Percentiles rank a stretch among this genome's conserved stretches.
Conservation (phyloP, 495 filamentous ascomycete genomes). For the Neurospora sublineolata region DNA sequence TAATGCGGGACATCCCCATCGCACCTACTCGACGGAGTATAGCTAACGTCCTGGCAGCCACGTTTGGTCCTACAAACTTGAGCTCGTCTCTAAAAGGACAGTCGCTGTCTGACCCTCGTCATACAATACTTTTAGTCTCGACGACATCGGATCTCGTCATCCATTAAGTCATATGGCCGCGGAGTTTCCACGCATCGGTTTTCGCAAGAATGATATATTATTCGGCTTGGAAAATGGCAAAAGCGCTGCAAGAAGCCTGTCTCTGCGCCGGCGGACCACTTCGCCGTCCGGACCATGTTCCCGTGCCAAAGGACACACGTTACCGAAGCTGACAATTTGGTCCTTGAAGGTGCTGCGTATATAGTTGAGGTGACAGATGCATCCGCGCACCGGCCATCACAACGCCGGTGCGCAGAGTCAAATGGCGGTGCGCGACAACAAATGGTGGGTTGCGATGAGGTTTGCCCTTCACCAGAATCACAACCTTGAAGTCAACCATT, state of each 20-base stretch:
- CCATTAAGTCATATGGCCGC: neutral
- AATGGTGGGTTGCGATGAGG: neutral
- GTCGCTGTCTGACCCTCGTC: too few relatives aligned
- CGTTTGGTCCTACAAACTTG: neutral
- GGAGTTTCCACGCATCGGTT: neutral
- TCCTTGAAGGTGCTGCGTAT: neutral
- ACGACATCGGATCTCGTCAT: neutral
- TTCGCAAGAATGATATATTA: neutral
- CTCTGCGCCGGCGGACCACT: neutral
- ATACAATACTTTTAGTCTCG: neutral
- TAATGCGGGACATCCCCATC: neutral
- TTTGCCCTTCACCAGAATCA: neutral
- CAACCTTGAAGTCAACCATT: neutral
- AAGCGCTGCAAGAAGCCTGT: neutral
- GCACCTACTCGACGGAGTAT: neutral
- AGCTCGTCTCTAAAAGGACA: neutral
- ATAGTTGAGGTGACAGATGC: neutral
- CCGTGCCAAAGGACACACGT: neutral
- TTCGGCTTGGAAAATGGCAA: neutral
- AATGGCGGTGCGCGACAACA: neutral
- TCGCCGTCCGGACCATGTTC: neutral
- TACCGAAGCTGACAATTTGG: neutral
- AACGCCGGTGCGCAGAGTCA: neutral
- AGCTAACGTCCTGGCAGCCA: neutral
- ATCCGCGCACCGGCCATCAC: neutral